phyloP scores from a whole-genome alignment of 257 asterid species.

The Nicotiana sylvestris region DNA sequence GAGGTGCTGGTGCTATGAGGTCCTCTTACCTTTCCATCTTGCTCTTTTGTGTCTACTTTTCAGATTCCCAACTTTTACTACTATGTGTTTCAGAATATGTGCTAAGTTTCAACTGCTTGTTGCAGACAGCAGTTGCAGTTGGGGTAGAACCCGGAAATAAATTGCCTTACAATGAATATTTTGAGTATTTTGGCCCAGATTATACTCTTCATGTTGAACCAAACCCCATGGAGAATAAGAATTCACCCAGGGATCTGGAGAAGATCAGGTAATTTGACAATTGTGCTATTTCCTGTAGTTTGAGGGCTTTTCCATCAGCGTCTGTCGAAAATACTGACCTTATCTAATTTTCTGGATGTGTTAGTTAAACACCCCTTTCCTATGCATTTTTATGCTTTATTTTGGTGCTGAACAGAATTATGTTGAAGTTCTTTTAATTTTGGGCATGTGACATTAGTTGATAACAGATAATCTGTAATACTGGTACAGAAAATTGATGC shows the following conservation, averaged over 20 bases:
- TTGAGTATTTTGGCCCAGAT: conserved; percentile 84
- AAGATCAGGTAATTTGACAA: conserved; percentile 51
- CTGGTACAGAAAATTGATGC: background rate
- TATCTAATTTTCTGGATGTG: background rate
- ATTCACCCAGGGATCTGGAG: conserved; percentile 59
- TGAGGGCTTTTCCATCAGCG: conserved; percentile 3
- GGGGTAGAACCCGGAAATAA: conserved; percentile 79
- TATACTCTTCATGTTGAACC: conserved; percentile 73
- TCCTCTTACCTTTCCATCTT: conserved; percentile 11
- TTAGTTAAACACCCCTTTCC: background rate
- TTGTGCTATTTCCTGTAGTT: background rate
- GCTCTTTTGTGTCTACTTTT: background rate
- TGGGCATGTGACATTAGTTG: background rate
- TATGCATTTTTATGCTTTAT: background rate
- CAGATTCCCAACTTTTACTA: background rate
- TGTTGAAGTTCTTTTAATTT: background rate
- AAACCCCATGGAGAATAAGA: conserved; percentile 53
- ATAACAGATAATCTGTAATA: background rate
- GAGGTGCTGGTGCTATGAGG: conserved; percentile 76
- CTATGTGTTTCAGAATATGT: background rate
- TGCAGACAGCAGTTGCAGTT: conserved; percentile 90
- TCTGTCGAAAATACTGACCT: background rate
- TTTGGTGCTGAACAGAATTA: background rate
- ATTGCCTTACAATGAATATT: conserved; percentile 77
- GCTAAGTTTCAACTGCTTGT: conserved; percentile 20